Percentiles rank a stretch among this genome's conserved stretches.
Evolutionary conservation across 805 yeast species (phyloP).

Genomic region (Torulaspora maleeae): DNA sequence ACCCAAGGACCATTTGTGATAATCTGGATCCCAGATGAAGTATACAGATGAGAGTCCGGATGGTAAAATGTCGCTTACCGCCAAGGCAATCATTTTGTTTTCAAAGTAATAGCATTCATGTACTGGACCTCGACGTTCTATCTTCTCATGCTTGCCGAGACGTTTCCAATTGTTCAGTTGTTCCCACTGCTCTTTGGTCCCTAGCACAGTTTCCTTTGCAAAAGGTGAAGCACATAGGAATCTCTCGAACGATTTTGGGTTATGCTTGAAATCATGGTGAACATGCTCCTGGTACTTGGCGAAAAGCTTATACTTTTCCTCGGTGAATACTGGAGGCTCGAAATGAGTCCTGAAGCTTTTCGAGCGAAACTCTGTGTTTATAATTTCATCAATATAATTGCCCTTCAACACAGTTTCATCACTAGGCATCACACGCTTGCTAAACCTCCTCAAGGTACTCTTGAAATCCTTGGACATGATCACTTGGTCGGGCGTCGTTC

Average conservation of each 20-base stretch:
- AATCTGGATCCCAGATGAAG: constrained; percentile 84
- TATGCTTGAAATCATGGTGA: constrained; percentile 58
- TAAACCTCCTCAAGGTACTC: constrained; percentile 58
- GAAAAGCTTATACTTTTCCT: constrained; percentile 59
- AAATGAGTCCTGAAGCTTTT: constrained; percentile 40
- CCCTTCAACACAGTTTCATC: constrained; percentile 10
- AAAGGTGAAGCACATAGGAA: constrained; percentile 74
- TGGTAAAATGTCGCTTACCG: constrained; percentile 74
- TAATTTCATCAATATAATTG: constrained; percentile 36
- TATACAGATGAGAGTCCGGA: constrained; percentile 76
- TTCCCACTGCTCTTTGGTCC: constrained; percentile 27
- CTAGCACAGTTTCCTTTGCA: constrained; percentile 22
- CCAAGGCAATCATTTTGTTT: constrained; percentile 62
- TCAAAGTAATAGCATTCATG: constrained; percentile 77
- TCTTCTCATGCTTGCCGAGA: constrained; percentile 14
- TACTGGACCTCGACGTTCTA: constrained; percentile 49
- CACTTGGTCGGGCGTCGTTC: constrained; percentile 50
- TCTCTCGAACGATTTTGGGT: constrained; percentile 47
- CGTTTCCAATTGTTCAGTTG: constrained; percentile 38
- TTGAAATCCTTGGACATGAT: constrained; percentile 61
- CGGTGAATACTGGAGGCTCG: constrained; percentile 48
- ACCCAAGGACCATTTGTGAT: constrained; percentile 64
- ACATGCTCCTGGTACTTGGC: constrained; percentile 64
- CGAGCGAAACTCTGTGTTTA: constrained; percentile 36
- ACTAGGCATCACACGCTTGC: constrained; percentile 14